Base-by-base conservation (phyloP, 2,329 filamentous ascomycete genomes). In the Dothideomycetidae sp. region DNA sequence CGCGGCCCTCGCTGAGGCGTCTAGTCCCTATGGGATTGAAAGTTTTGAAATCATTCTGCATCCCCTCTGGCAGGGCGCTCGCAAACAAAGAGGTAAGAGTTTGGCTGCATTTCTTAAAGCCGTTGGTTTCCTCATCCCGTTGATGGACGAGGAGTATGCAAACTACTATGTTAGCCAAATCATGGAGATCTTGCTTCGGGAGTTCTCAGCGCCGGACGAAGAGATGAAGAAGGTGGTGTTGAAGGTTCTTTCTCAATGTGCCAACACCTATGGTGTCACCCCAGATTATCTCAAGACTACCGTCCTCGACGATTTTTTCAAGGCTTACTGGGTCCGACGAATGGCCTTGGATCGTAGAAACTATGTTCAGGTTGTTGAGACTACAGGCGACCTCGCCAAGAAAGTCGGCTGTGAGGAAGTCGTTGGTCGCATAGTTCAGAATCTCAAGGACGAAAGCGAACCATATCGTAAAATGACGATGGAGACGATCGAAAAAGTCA, bases 171-270 rank as follows among this genome's bases (percentile, higher is more conserved):
- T 90, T 5, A 83, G 78, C 48, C 86, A 98, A 59, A 94, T 98
- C 52, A 96, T 98, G 88, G 90, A 96, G 59, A 96, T 96, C 51
- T 66, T 98, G 10, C 73, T 96, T 18, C 77, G 90, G 51, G 90
- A 98, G 55, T 98, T 98, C 53, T 81, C 85, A 5, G 94, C 88
- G 1, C 90, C 90, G 0, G 90, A 98, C 48, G 90, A 98, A 59
- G 90, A 98, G 60, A 98, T 98, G 90, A 98, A 96, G 64, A 98
- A 98, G 65, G 90, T 98, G 1, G 90, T 98, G 5, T 66, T 98
- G 41, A 96, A 96, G 61, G 90, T 98, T 17, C 77, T 98, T 11
- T 94, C 86, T 12, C 90, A 98, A 54, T 96, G 90, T 54, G 83
- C 90, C 5, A 80, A 80, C 48, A 96, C 88, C 2, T 81, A 93